A percentile compares a stretch with the other conserved stretches of the same genome.
Conservation (phyloP, 169 alveolate species). For the Eimeria tenella region DNA sequence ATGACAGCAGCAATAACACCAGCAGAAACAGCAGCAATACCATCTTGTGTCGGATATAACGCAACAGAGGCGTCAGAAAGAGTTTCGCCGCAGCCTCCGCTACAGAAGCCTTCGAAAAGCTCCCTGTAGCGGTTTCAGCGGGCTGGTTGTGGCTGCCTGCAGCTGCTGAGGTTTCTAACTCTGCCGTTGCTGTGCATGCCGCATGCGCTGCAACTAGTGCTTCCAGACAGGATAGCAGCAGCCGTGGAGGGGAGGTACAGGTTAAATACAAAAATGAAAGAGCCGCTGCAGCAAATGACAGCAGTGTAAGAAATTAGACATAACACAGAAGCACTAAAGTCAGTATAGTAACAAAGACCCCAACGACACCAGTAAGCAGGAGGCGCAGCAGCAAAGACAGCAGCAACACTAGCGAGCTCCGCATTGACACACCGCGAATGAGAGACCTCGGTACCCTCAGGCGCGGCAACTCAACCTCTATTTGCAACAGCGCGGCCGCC, state of each 20-base stretch:
- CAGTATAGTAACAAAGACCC: neutral
- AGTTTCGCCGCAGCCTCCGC: conserved; percentile 65
- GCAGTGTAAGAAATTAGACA: neutral
- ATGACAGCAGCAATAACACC: neutral
- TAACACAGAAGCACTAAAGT: neutral
- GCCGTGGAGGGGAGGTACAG: conserved; percentile 38
- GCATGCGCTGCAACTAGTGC: conserved; percentile 44
- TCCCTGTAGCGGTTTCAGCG: neutral
- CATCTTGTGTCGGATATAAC: conserved; percentile 58
- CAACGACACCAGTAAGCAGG: neutral
- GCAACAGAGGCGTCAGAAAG: conserved; percentile 28
- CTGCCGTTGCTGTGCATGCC: neutral
- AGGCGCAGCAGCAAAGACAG: neutral
- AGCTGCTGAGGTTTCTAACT: neutral
- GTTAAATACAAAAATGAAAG: conserved; percentile 30
- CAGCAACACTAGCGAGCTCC: neutral
- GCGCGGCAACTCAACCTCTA: conserved; percentile 61
- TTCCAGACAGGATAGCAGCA: conserved; percentile 49
- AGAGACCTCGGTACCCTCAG: conserved; percentile 53
- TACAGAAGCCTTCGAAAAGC: conserved; percentile 7
- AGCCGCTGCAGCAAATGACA: conserved; percentile 14
- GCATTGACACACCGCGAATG: conserved; percentile 43
- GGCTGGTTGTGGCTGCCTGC: neutral
- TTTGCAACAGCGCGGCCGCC: conserved; percentile 68
- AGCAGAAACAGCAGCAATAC: conserved; percentile 13